phyloP scores from a whole-genome alignment of 2,329 filamentous ascomycete genomes.

The Nothopassalora personata region DNA sequence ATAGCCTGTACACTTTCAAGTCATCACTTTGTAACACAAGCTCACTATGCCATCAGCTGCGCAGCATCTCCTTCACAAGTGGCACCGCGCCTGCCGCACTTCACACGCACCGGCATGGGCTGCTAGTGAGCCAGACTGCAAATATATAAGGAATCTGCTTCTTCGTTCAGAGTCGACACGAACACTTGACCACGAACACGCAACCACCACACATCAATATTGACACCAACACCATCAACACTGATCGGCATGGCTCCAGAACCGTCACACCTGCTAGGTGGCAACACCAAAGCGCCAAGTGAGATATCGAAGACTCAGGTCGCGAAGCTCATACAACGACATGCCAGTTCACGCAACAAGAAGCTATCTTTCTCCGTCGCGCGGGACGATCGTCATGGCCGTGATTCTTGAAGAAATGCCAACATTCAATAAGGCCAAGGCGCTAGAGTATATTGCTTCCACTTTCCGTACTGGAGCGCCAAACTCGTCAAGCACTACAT shows the following conservation, averaged over 20 bases:
- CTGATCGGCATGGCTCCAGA: not conserved
- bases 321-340: not conserved
- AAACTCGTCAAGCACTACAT: not conserved
- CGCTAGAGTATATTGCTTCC: not conserved
- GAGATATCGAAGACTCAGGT: not conserved
- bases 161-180: no score
- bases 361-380: not conserved
- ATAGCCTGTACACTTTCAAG: not conserved
- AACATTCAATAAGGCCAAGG: not conserved
- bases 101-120: no score
- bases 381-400: conserved; percentile 9
- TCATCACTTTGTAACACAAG: not conserved
- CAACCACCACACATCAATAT: no score
- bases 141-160: no score
- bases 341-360: not conserved
- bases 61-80: no score
- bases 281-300: not conserved
- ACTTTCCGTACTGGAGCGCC: not conserved
- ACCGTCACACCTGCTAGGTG: not conserved
- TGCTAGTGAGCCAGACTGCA: no score
- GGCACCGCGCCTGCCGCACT: no score
- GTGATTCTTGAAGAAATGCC: not conserved
- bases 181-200: no score
- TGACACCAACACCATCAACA: not conserved
- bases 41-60: not conserved